A percentile compares a stretch with the other conserved stretches of the same genome.
Evolutionary conservation across 2,329 filamentous ascomycete species (phyloP).

Genomic region (Trichophyton benhamiae): DNA sequence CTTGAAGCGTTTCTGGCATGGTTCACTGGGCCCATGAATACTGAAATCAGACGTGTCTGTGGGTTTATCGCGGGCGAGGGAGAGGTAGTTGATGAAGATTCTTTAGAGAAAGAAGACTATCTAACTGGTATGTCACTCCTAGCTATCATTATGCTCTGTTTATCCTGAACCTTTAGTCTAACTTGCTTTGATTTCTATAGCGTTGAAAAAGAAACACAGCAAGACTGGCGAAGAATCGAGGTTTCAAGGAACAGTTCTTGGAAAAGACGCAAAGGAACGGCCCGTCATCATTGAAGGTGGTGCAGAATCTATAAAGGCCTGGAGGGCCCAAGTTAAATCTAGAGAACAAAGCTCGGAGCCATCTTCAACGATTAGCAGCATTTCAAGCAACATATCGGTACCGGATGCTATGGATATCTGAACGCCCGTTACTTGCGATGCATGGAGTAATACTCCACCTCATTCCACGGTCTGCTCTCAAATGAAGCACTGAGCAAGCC

Average conservation of each 20-base stretch:
- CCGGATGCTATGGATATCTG: constrained; percentile 28
- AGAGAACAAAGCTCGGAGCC: constrained; percentile 22
- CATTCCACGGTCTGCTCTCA: too few species aligned
- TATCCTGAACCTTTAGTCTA: constrained; percentile 7
- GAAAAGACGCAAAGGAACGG: constrained; percentile 57
- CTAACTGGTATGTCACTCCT: constrained; percentile 43
- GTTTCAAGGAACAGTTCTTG: constrained; percentile 73
- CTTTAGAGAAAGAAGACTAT: constrained; percentile 56
- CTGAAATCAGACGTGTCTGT: constrained; percentile 70
- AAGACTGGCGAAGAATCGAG: constrained; percentile 78
- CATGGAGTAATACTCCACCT: too few species aligned
- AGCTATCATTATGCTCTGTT: neutral
- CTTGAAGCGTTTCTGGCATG: constrained; percentile 68
- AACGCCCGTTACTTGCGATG: constrained; percentile 1
- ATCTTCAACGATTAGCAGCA: constrained; percentile 29
- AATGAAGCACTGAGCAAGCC: too few species aligned
- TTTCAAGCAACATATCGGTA: constrained; percentile 29
- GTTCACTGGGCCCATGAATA: constrained; percentile 61
- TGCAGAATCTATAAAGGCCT: constrained; percentile 54
- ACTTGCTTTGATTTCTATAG: constrained; percentile 29
- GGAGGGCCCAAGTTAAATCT: constrained; percentile 37
- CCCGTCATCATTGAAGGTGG: constrained; percentile 70
- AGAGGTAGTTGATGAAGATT: constrained; percentile 36
- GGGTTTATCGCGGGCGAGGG: constrained; percentile 50
- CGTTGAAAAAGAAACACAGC: constrained; percentile 82